Evolutionary conservation across 1,139 yeast genomes (phyloP).

Genomic region (Meyerozyma elateridarum): DNA sequence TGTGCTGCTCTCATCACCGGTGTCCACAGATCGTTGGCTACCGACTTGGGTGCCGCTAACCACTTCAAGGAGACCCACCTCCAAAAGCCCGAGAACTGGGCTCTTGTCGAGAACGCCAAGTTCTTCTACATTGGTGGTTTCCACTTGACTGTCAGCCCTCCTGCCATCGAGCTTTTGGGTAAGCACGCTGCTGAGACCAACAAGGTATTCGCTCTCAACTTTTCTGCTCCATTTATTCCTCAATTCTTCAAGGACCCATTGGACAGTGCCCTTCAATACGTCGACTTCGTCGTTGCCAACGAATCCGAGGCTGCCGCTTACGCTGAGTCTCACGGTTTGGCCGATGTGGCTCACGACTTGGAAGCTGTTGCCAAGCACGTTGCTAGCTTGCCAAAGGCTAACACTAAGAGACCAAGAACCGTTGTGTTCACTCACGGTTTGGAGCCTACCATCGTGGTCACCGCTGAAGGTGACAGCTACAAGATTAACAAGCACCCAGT

Average conservation of each 20-base stretch:
- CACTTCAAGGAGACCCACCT: conserved; percentile 89
- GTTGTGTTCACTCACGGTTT: conserved; percentile 91
- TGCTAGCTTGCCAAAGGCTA: conserved; percentile 75
- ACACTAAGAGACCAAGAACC: conserved; percentile 67
- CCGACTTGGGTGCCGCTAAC: conserved; percentile 97
- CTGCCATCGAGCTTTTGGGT: conserved; percentile 84
- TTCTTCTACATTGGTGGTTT: conserved; percentile 93
- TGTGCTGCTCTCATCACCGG: conserved; percentile 96
- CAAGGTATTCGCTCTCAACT: conserved; percentile 80
- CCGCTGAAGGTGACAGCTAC: conserved; percentile 44
- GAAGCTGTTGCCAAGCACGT: conserved; percentile 76
- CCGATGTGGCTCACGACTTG: conserved; percentile 53
- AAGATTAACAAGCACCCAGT: conserved; percentile 58
- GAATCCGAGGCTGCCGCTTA: conserved; percentile 96
- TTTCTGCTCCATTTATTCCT: conserved; percentile 95
- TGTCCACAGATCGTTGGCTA: conserved; percentile 83
- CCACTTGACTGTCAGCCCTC: conserved; percentile 97
- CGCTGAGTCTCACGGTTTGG: conserved; percentile 75
- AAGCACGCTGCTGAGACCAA: conserved; percentile 83
- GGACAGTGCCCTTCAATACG: conserved; percentile 76
- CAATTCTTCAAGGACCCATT: conserved; percentile 92
- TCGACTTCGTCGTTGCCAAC: conserved; percentile 90
- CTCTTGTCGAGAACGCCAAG: conserved; percentile 72
- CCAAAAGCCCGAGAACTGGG: conserved; percentile 89
- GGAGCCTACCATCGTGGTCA: conserved; percentile 78